phyloP scores from a whole-genome alignment of 495 filamentous ascomycete species.

The Trichoderma erinaceum region DNA sequence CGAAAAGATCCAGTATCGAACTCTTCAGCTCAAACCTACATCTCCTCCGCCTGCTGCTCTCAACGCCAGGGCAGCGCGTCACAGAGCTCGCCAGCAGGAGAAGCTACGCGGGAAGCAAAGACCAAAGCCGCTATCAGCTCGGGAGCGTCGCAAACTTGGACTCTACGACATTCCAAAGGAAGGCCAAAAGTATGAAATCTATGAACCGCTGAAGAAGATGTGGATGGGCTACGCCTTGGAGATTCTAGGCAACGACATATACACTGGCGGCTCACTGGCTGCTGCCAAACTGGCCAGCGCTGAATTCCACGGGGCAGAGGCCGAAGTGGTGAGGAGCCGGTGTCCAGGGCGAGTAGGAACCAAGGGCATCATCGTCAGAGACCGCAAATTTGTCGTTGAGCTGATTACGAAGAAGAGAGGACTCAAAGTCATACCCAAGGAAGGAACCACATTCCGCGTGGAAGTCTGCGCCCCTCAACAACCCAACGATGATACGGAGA shows the following conservation, averaged over 20 bases:
- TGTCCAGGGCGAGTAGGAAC: slow-evolving; percentile 78
- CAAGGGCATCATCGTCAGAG: slow-evolving; percentile 79
- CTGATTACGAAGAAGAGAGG: slow-evolving; percentile 66
- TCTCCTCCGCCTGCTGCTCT: slow-evolving; percentile 47
- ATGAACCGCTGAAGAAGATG: slow-evolving; percentile 65
- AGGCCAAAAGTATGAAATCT: slow-evolving; percentile 67
- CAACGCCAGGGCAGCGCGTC: slow-evolving; percentile 61
- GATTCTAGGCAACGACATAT: slow-evolving; percentile 50
- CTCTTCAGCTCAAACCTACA: slow-evolving; percentile 70
- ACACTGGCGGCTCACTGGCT: slow-evolving; percentile 37
- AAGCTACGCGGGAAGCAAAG: slow-evolving; percentile 55
- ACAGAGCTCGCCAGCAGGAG: slow-evolving; percentile 47
- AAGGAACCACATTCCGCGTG: slow-evolving; percentile 79
- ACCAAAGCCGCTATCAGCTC: slow-evolving; percentile 72
- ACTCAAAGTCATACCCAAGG: slow-evolving; percentile 75
- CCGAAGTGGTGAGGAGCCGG: slow-evolving; percentile 75
- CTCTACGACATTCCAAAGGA: slow-evolving; percentile 67
- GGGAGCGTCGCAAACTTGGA: slow-evolving; percentile 64
- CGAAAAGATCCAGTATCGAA: slow-evolving; percentile 75
- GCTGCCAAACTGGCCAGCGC: slow-evolving; percentile 68
- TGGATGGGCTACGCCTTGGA: slow-evolving; percentile 84
- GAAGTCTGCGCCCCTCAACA: slow-evolving; percentile 37
- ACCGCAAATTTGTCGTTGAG: slow-evolving; percentile 81
- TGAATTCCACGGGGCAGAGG: slow-evolving; percentile 82
- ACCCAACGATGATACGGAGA: slow-evolving; percentile 20